Base-by-base conservation (phyloP, 805 yeast genomes). In the Candida michaelii region DNA sequence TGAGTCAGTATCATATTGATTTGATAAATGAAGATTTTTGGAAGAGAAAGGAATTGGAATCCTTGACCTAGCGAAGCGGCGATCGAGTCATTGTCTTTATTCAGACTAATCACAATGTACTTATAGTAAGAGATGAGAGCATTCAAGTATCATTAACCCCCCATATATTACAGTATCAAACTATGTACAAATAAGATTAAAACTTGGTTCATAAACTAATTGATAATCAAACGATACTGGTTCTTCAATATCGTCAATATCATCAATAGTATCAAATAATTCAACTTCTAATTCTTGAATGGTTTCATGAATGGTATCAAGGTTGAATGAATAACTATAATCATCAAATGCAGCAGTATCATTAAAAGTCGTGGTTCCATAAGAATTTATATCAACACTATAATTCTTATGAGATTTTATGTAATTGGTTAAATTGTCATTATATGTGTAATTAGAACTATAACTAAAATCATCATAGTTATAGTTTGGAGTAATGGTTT, bases 21-120 rank as follows among this genome's bases (percentile, higher is more conserved):
- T 63, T 85, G 23, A 81, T 85, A 9, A 73, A 75, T 21, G 86
- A 82, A 37, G 65, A 54, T 4, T 85, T 85, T 52, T 85, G 93
- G 93, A 44, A 51, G 2, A 29, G 43, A 21, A 3, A n/a, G 4
- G 43, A 40, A 24, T 29, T 37, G 11, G n/a, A n/a, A n/a, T n/a
- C n/a, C n/a, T n/a, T n/a, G n/a, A n/a, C n/a, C n/a, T n/a, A n/a
- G n/a, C n/a, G n/a, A n/a, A n/a, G n/a, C n/a, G n/a, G n/a, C n/a
- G n/a, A n/a, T n/a, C n/a, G n/a, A n/a, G n/a, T n/a, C n/a, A n/a
- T n/a, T n/a, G n/a, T n/a, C n/a, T n/a, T n/a, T n/a, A n/a, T n/a
- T n/a, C n/a, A n/a, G n/a, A n/a, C n/a, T n/a, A n/a, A n/a, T n/a
- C n/a, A n/a, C n/a, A n/a, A n/a, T n/a, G n/a, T n/a, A n/a, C n/a